phyloP scores from a whole-genome alignment of 768 basidiomycete genomes.

The Mycena epipterygia region DNA sequence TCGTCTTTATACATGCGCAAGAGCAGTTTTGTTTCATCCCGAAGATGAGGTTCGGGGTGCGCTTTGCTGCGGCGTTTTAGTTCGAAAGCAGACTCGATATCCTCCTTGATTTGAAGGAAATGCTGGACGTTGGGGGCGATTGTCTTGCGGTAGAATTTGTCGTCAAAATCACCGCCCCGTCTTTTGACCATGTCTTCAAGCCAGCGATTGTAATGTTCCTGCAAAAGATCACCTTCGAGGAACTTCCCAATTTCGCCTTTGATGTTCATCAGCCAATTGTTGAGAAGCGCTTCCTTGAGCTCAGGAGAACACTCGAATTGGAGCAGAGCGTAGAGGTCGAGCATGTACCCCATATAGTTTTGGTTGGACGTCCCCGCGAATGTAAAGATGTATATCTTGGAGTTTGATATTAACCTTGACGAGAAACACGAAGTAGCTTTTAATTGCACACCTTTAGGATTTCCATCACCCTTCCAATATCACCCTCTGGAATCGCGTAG shows the following conservation, averaged over 20 bases:
- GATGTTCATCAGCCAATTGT: conserved; percentile 42
- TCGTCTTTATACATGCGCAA: conserved; percentile 32
- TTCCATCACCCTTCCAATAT: conserved; percentile 46
- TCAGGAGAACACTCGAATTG: conserved; percentile 39
- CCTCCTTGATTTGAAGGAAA: conserved; percentile 39
- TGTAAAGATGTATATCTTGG: conserved; percentile 1
- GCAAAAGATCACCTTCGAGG: conserved; percentile 37
- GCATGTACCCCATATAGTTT: conserved; percentile 40
- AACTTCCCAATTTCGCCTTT: conserved; percentile 31
- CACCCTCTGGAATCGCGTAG: conserved; percentile 45
- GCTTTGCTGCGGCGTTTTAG: conserved; percentile 21
- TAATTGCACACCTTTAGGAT: conserved; percentile 43
- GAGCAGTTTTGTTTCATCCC: conserved; percentile 29
- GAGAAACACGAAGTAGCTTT: conserved; percentile 8
- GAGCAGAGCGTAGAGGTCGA: conserved; percentile 41
- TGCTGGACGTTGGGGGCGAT: conserved; percentile 42
- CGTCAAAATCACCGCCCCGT: conserved; percentile 39
- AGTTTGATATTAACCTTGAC: not conserved
- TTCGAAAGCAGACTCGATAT: conserved; percentile 35
- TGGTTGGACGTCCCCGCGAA: conserved; percentile 25
- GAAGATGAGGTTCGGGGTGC: conserved; percentile 37
- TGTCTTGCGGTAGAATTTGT: conserved; percentile 35
- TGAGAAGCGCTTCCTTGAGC: conserved; percentile 34
- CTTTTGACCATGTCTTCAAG: conserved; percentile 36
- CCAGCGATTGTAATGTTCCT: conserved; percentile 42